Evolutionary conservation across 2,329 filamentous ascomycete genomes (phyloP).

Genomic region (Colletotrichum sp.): DNA sequence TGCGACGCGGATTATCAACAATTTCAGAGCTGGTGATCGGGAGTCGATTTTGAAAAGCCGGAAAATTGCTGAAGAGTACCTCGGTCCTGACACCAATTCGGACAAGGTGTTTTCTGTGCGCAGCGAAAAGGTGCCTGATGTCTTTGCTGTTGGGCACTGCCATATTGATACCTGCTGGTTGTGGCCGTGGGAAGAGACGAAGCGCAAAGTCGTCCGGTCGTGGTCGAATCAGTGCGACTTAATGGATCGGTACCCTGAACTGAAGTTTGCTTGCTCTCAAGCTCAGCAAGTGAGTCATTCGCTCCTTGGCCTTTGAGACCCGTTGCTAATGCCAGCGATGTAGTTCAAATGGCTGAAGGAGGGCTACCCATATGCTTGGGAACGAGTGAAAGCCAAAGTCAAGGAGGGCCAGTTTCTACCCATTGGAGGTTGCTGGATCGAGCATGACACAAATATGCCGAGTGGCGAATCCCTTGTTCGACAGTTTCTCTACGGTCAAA

Average conservation of each 20-base stretch:
- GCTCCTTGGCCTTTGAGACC: not conserved
- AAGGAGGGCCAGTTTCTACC: slow-evolving; percentile 71
- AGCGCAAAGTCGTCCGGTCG: slow-evolving; percentile 71
- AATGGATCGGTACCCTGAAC: slow-evolving; percentile 71
- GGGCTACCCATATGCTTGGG: slow-evolving; percentile 67
- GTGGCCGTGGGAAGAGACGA: slow-evolving; percentile 74
- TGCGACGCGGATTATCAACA: slow-evolving; percentile 68
- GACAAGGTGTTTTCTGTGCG: slow-evolving; percentile 59
- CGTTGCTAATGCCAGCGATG: not conserved
- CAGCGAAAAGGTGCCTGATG: slow-evolving; percentile 55
- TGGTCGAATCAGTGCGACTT: slow-evolving; percentile 74
- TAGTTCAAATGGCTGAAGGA: slow-evolving; percentile 68
- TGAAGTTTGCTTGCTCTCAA: slow-evolving; percentile 68
- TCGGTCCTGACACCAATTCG: slow-evolving; percentile 65
- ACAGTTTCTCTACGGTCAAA: slow-evolving; percentile 72
- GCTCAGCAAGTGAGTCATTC: slow-evolving; percentile 52
- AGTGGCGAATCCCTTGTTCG: slow-evolving; percentile 71
- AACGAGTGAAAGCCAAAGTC: slow-evolving; percentile 70
- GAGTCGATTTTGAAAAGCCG: slow-evolving; percentile 60
- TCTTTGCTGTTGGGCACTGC: slow-evolving; percentile 70
- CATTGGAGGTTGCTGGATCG: slow-evolving; percentile 74
- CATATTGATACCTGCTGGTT: slow-evolving; percentile 76
- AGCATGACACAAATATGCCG: slow-evolving; percentile 73
- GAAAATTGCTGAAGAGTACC: slow-evolving; percentile 63
- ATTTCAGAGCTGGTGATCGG: slow-evolving; percentile 65